Evolutionary conservation across 2,329 filamentous ascomycete species (phyloP), one percentile per base, ranked within the genome.

Genomic region (Cladosporium cucumerinum): DNA sequence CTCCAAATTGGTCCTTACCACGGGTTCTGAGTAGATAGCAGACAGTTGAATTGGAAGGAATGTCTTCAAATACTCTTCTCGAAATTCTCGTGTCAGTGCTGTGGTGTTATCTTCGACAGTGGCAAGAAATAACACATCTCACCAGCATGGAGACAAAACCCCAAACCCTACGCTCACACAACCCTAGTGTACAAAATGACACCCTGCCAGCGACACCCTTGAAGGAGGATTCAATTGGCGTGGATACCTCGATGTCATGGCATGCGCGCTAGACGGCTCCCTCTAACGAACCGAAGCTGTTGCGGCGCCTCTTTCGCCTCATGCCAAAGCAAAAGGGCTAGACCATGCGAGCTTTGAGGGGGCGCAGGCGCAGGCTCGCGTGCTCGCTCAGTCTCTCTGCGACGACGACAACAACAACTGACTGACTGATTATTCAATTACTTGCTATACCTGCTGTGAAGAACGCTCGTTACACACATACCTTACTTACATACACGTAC

Each of bases 261-360:
- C 39, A 46, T 46, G 39, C 18, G 39, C 39, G n/a, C 39, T 23
- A 46, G 39, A 46, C 39, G 39, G 39, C 39, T 21, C 39, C 3
- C 39, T 46, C 39, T 46, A 21, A n/a, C 39, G 39, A 46, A 46
- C 39, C 39, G 39, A 46, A 46, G 39, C 51, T 54, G 51, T 23
- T 25, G 46, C 16, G 16, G 51, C 51, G 51, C 51, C 28, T 54
- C 51, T 30, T 46, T 54, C 54, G 54, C 54, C 54, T 57, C 54
- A 57, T 23, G 32, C 32, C n/a, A 46, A 54, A 28, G 51, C 51
- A 54, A 57, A 57, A 57, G 54, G 54, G 54, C 54, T 57, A 57
- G 54, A 57, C 54, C 54, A 57, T 57, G 54, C 54, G 54, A 57
- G 54, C 23, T 12, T 39, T 32, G 54, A 54, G 51, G 51, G 39